Conservation (phyloP, 371 early-diverging fungal genomes). For the Mucor lusitanicus region DNA sequence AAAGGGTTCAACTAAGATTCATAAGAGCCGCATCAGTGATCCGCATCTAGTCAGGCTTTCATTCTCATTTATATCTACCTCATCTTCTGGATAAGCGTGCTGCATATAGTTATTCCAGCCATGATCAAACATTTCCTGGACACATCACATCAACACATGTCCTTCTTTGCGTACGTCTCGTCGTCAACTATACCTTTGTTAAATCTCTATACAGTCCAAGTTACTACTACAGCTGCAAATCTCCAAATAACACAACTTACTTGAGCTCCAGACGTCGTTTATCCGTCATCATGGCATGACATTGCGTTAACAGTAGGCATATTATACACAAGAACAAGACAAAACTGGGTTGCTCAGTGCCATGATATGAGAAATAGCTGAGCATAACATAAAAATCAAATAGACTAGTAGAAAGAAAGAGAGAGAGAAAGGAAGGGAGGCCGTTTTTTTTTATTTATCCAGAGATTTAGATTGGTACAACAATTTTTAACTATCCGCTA, state of each 20-base stretch:
- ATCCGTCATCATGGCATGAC: constrained; percentile 6
- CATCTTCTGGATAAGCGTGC: constrained; percentile 90
- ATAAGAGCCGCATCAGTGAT: too few relatives aligned
- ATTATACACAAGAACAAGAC: background rate
- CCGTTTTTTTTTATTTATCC: too few relatives aligned
- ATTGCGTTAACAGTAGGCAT: background rate
- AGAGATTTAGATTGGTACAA: too few relatives aligned
- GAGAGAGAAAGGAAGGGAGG: too few relatives aligned
- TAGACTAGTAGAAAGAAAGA: background rate
- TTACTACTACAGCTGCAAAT: background rate
- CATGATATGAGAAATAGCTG: background rate
- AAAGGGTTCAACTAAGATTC: constrained; percentile 81
- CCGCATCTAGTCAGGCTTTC: background rate
- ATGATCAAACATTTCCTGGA: constrained; percentile 85
- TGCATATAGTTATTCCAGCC: constrained; percentile 84
- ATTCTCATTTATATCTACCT: constrained; percentile 45
- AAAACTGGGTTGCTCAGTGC: constrained; percentile 1
- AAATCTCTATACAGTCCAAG: constrained; percentile 17
- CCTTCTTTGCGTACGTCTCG: too few relatives aligned
- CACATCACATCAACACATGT: background rate
- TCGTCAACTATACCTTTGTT: too few relatives aligned
- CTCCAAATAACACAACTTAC: constrained; percentile 4
- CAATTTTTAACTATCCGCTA: background rate
- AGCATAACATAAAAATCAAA: background rate
- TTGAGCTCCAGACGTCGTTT: constrained; percentile 20